These are phyloP conservation scores for Pyrrhoderma noxium DNA, from an alignment of 1,284 basidiomycete genomes.

Conservation along the genomic window DNA sequence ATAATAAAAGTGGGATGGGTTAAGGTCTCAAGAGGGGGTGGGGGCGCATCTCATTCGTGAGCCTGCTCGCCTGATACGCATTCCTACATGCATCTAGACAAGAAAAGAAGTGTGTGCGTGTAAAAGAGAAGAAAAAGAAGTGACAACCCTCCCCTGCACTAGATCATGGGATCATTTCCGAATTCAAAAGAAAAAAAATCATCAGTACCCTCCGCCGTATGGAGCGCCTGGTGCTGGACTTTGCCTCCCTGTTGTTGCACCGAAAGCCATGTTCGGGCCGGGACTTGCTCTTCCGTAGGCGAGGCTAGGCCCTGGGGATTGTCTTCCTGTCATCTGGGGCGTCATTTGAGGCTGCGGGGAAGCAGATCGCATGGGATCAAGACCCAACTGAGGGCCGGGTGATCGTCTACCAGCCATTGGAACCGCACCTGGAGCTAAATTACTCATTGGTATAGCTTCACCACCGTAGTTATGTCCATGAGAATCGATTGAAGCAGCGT, in stretches of 20 bases:
- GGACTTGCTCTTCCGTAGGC: conserved; percentile 11
- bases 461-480: conserved; percentile 21
- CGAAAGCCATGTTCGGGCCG: neutral
- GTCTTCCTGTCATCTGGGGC: conserved; percentile 12
- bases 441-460: conserved; percentile 73
- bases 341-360: conserved; percentile 13
- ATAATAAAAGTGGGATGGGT: no score
- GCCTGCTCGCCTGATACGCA: no score
- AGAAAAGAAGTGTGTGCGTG: no score
- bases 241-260: conserved; percentile 2
- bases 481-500: conserved; percentile 28
- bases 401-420: conserved; percentile 34
- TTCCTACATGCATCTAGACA: no score
- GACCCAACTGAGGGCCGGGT: conserved; percentile 43
- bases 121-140: no score
- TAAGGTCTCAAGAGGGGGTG: no score
- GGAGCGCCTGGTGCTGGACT: conserved; percentile 15
- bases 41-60: no score
- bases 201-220: conserved; percentile 9
- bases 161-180: neutral
- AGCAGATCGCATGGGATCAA: conserved; percentile 24
- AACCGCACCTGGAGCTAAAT: conserved; percentile 46
- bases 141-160: no score
- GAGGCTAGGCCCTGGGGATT: conserved; percentile 15
- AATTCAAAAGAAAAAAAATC: no score